Evolutionary conservation across 805 yeast genomes (phyloP).

Genomic region (Geotrichum ghanense): DNA sequence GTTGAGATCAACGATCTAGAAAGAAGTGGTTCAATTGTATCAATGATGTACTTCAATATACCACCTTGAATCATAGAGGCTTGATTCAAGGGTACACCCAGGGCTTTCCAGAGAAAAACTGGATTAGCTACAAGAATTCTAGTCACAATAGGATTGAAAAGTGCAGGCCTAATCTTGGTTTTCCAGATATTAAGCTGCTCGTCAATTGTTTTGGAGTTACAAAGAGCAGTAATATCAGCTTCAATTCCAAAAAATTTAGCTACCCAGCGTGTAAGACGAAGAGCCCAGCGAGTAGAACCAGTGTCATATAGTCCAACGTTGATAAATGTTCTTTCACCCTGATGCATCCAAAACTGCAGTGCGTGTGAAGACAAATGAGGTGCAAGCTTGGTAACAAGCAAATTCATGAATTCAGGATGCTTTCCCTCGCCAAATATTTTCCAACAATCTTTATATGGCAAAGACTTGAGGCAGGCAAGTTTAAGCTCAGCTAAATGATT

Average conservation of each 20-base stretch:
- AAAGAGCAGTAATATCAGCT: constrained; percentile 41
- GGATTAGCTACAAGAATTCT: constrained; percentile 68
- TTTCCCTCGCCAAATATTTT: constrained; percentile 66
- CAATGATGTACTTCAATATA: constrained; percentile 57
- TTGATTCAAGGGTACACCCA: constrained; percentile 83
- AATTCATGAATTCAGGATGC: constrained; percentile 38
- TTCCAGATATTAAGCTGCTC: constrained; percentile 62
- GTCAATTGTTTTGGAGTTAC: constrained; percentile 43
- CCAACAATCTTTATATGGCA: constrained; percentile 56
- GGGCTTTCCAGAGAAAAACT: constrained; percentile 75
- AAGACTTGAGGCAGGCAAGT: constrained; percentile 53
- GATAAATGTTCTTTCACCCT: constrained; percentile 49
- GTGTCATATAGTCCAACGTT: constrained; percentile 60
- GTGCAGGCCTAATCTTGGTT: constrained; percentile 48
- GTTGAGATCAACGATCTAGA: constrained; percentile 48
- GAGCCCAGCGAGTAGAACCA: constrained; percentile 81
- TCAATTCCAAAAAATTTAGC: constrained; percentile 42
- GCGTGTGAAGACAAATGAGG: constrained; percentile 71
- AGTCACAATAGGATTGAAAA: constrained; percentile 60
- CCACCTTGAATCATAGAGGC: constrained; percentile 70
- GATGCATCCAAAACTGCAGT: constrained; percentile 66
- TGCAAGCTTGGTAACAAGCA: constrained; percentile 45
- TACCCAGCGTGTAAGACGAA: constrained; percentile 51
- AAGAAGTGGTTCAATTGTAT: constrained; percentile 69
- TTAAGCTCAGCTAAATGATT: constrained; percentile 71